Percentiles rank a stretch among this genome's conserved stretches.
Evolutionary conservation across 108 stramenopile species (phyloP).

Genomic region (Parietichytrium sp.): DNA sequence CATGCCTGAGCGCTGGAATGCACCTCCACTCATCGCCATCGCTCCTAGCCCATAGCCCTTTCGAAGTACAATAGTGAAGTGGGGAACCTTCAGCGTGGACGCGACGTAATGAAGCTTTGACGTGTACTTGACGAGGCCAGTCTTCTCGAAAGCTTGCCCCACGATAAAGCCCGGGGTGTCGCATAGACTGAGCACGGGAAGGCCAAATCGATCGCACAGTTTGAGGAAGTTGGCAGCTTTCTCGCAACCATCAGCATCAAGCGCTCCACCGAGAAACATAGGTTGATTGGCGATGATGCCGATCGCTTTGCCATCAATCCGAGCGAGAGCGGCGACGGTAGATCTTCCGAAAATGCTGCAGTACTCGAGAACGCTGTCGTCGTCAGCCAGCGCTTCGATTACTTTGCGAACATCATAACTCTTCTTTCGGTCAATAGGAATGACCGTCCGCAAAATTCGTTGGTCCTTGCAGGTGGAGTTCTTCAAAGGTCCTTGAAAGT

Average conservation of each 20-base stretch:
- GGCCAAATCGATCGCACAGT: neutral
- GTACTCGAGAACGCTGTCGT: conserved; percentile 38
- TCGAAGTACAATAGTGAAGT: neutral
- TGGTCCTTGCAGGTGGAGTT: neutral
- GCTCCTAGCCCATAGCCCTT: conserved; percentile 5
- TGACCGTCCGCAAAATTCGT: conserved; percentile 2
- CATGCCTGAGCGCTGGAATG: neutral
- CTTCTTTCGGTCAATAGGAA: conserved; percentile 43
- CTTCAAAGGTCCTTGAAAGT: conserved; percentile 18
- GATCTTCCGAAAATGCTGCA: conserved; percentile 9
- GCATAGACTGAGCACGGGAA: conserved; percentile 38
- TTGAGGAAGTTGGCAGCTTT: conserved; percentile 41
- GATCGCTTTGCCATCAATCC: conserved; percentile 31
- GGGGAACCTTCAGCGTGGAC: conserved; percentile 10
- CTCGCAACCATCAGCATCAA: conserved; percentile 30
- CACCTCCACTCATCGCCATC: conserved; percentile 15
- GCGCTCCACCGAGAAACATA: conserved; percentile 30
- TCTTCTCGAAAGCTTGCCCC: conserved; percentile 31
- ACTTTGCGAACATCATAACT: conserved; percentile 41
- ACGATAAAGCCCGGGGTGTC: conserved; percentile 48
- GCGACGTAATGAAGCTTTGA: neutral
- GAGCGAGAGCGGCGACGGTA: conserved; percentile 13
- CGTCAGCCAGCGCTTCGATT: conserved; percentile 2
- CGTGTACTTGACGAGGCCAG: conserved; percentile 15
- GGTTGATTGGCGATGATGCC: conserved; percentile 41